Conservation (phyloP, 2,329 filamentous ascomycete genomes). For the Monilinia fructigena region DNA sequence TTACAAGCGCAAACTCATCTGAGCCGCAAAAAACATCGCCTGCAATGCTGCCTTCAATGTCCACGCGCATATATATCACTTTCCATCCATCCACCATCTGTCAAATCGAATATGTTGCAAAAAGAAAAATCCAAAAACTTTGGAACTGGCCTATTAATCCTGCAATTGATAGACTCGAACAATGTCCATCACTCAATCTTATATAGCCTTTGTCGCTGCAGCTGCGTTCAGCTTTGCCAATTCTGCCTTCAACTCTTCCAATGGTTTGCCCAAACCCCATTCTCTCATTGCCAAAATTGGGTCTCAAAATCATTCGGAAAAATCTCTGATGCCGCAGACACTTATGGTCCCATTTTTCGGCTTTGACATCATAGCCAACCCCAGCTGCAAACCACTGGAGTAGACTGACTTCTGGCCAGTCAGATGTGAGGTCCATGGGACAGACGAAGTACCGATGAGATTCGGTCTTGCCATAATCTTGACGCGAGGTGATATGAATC, state of each 20-base stretch:
- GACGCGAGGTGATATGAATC: slow-evolving; percentile 34
- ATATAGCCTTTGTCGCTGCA: neutral
- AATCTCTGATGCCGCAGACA: slow-evolving; percentile 32
- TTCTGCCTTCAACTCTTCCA: slow-evolving; percentile 17
- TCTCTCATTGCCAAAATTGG: slow-evolving; percentile 33
- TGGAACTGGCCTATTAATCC: neutral
- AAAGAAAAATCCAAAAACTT: slow-evolving; percentile 1
- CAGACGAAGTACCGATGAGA: slow-evolving; percentile 37
- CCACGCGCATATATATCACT: neutral
- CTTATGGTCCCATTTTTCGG: slow-evolving; percentile 38
- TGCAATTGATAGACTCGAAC: neutral
- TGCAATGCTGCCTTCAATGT: neutral
- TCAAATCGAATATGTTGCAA: neutral
- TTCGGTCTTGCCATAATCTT: slow-evolving; percentile 34
- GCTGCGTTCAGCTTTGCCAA: slow-evolving; percentile 3
- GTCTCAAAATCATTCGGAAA: slow-evolving; percentile 34
- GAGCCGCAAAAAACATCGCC: slow-evolving; percentile 13
- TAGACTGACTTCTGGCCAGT: slow-evolving; percentile 34
- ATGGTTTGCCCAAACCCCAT: slow-evolving; percentile 15
- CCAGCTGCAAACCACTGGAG: slow-evolving; percentile 36
- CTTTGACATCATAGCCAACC: slow-evolving; percentile 32
- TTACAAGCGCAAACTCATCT: slow-evolving; percentile 7
- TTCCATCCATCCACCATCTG: neutral
- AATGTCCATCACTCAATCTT: neutral
- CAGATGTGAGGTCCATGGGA: slow-evolving; percentile 29